These are phyloP conservation scores for Cucurbitaria berberidis DNA, from an alignment of 2,329 filamentous ascomycete species.

Conservation along the genomic window DNA sequence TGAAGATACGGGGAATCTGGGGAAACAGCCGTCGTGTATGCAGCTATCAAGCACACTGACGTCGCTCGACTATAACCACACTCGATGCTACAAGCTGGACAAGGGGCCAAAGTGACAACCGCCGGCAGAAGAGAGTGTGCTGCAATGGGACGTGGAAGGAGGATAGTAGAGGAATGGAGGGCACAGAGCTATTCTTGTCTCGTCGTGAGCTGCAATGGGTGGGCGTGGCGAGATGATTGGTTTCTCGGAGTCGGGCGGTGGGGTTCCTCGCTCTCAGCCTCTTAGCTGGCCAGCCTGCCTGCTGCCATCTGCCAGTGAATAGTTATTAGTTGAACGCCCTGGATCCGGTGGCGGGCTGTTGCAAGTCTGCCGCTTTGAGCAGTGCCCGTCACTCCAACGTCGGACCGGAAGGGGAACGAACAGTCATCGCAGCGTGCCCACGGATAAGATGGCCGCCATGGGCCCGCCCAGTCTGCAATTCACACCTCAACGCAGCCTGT, in stretches of 20 bases:
- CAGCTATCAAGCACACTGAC: conserved; percentile 18
- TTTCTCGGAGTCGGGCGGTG: conserved; percentile 14
- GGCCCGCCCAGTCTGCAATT: conserved; percentile 1
- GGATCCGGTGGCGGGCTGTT: conserved; percentile 10
- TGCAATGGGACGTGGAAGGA: too few species aligned
- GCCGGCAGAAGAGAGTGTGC: background rate
- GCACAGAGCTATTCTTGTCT: conserved; percentile 1
- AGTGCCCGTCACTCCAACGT: background rate
- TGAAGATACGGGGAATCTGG: conserved; percentile 9
- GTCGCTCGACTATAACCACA: conserved; percentile 1
- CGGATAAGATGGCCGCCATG: conserved; percentile 2
- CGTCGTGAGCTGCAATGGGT: conserved; percentile 2
- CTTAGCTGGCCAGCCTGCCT: too few species aligned
- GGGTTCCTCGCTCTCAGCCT: too few species aligned
- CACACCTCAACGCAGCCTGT: background rate
- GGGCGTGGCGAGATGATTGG: conserved; percentile 11
- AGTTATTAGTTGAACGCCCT: too few species aligned
- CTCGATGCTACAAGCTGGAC: background rate
- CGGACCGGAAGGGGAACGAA: conserved; percentile 7
- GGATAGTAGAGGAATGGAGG: too few species aligned
- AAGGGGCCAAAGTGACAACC: background rate
- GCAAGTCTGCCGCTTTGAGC: conserved; percentile 2
- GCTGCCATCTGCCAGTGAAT: too few species aligned
- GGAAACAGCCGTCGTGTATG: conserved; percentile 15
- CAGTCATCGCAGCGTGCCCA: conserved; percentile 12